Conservation (phyloP, 306 rosid species). For the Macrotyloma uniflorum region DNA sequence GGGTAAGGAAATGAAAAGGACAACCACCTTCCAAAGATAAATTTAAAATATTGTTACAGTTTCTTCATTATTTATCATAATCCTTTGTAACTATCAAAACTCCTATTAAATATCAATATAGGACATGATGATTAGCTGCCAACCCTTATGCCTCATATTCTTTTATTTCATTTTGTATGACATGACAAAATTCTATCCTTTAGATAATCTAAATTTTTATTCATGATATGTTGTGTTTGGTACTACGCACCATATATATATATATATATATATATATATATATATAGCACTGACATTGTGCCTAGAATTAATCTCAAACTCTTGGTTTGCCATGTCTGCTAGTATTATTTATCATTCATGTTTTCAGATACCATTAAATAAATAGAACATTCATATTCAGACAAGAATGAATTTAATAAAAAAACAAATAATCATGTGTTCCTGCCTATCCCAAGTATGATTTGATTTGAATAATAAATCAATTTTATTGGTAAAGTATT, state of each 20-base stretch:
- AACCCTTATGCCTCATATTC: neutral
- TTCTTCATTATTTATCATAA: neutral
- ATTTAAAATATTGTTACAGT: neutral
- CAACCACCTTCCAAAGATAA: neutral
- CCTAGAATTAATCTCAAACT: neutral
- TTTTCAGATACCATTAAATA: too few relatives aligned
- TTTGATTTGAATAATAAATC: too few relatives aligned
- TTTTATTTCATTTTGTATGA: neutral
- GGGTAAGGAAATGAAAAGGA: constrained; percentile 6
- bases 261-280: too few relatives aligned
- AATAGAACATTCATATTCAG: neutral
- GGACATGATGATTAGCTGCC: constrained; percentile 41
- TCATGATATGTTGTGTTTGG: neutral
- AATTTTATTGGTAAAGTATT: too few relatives aligned
- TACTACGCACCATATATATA: neutral
- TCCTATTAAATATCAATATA: constrained; percentile 4
- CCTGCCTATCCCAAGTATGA: too few relatives aligned
- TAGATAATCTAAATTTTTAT: neutral
- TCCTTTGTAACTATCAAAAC: neutral
- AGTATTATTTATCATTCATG: neutral
- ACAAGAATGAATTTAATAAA: too few relatives aligned
- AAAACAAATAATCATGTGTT: too few relatives aligned
- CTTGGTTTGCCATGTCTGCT: neutral
- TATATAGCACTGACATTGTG: too few relatives aligned
- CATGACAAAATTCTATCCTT: neutral